These are phyloP conservation scores for Tylopilus vinaceipallidus DNA, from an alignment of 768 basidiomycete genomes.

Conservation along the genomic window DNA sequence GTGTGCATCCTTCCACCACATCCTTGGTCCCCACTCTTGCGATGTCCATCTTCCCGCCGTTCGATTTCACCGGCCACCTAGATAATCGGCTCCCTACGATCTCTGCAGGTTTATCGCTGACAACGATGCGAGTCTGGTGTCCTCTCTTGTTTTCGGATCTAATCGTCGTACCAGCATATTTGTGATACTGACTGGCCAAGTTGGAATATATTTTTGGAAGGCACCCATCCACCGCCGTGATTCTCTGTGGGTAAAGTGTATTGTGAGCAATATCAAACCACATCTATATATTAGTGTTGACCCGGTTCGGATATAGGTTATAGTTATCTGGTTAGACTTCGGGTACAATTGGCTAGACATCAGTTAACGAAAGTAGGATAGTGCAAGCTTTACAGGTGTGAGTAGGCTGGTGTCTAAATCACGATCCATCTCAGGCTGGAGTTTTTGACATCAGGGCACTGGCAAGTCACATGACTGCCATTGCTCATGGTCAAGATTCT, in stretches of 20 bases:
- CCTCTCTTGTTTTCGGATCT: neutral
- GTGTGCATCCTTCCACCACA: neutral
- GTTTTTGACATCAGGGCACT: constrained; percentile 9
- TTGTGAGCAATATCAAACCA: constrained; percentile 13
- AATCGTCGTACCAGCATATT: constrained; percentile 11
- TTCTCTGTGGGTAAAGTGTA: constrained; percentile 20
- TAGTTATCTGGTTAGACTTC: constrained; percentile 22
- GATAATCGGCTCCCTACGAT: constrained; percentile 7
- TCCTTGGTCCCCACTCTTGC: neutral
- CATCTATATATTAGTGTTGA: neutral
- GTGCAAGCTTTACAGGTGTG: constrained; percentile 18
- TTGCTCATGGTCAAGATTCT: constrained; percentile 1
- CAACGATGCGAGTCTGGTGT: constrained; percentile 7
- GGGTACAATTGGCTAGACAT: neutral
- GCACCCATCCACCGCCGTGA: constrained; percentile 14
- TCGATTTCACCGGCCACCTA: constrained; percentile 5
- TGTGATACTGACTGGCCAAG: constrained; percentile 21
- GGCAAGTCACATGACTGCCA: constrained; percentile 1
- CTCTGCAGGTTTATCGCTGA: constrained; percentile 11
- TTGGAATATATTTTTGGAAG: constrained; percentile 23
- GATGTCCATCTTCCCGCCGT: neutral
- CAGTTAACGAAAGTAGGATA: constrained; percentile 13
- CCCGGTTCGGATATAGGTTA: constrained; percentile 8
- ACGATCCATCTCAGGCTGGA: neutral
- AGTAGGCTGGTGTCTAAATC: neutral